These are phyloP conservation scores for Vachellia collinsii DNA, from an alignment of 306 rosid species.

Conservation along the genomic window DNA sequence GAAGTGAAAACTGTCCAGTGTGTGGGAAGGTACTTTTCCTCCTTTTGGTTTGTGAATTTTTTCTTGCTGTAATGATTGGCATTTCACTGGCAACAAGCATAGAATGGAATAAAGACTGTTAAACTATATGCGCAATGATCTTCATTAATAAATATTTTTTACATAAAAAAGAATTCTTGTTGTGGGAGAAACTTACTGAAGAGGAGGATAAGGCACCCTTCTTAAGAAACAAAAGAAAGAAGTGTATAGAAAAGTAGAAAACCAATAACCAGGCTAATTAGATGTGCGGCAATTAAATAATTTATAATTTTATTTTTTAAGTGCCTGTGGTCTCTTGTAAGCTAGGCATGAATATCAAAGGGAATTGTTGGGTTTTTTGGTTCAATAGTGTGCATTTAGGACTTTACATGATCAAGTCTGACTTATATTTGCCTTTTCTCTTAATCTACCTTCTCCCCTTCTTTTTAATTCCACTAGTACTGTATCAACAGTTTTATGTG, in stretches of 20 bases:
- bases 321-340: neutral
- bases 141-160: neutral
- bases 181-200: neutral
- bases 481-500: neutral
- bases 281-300: neutral
- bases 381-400: neutral
- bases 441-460: neutral
- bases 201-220: neutral
- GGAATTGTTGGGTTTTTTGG: neutral
- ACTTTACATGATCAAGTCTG: neutral
- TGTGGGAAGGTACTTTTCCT: constrained; percentile 87
- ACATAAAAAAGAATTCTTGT: neutral
- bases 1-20: constrained; percentile 99
- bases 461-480: neutral
- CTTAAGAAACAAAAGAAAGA: neutral
- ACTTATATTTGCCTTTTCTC: neutral
- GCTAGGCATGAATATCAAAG: neutral
- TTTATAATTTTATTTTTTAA: too few relatives aligned
- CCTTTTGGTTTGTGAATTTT: neutral
- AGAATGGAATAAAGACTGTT: neutral
- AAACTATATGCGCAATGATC: neutral
- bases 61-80: constrained; percentile 13
- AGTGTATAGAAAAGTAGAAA: neutral
- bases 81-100: neutral
- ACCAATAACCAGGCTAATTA: neutral